Conservation (phyloP, 768 basidiomycete species). For the Filobasidium floriforme region DNA sequence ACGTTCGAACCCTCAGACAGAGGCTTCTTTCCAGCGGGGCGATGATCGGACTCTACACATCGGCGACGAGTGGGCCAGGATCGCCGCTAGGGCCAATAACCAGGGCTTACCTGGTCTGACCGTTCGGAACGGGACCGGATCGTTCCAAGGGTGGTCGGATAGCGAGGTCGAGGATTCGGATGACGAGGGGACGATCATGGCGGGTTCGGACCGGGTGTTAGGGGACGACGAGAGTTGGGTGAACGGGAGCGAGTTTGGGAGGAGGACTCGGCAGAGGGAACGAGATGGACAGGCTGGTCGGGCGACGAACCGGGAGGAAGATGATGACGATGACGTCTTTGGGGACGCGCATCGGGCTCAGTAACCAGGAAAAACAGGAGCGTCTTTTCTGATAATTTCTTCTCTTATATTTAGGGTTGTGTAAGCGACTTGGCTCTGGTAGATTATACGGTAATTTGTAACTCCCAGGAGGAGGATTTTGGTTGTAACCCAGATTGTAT, state of each 20-base stretch:
- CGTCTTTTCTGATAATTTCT: not conserved
- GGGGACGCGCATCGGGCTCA: not conserved
- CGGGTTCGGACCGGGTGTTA: not conserved
- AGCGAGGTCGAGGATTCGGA: not conserved
- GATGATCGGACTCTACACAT: slow-evolving; percentile 1
- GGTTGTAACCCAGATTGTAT: too few species aligned
- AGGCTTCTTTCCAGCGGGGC: not conserved
- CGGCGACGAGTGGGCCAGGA: not conserved
- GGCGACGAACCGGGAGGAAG: not conserved
- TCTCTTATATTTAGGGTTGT: not conserved
- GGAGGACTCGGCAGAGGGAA: not conserved
- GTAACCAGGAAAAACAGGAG: too few species aligned
- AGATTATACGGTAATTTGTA: too few species aligned
- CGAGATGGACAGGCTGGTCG: not conserved
- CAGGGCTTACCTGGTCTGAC: not conserved
- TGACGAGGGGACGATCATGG: slow-evolving; percentile 4
- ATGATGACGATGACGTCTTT: not conserved
- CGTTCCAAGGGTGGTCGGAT: not conserved
- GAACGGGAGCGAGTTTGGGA: slow-evolving; percentile 1
- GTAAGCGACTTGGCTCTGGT: not conserved
- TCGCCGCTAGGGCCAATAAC: not conserved
- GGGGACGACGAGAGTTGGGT: slow-evolving; percentile 7
- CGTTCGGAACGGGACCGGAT: not conserved
- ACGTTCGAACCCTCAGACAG: slow-evolving; percentile 4
- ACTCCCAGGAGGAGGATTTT: too few species aligned